Percentiles rank a stretch among this genome's conserved stretches.
Conservation (phyloP, 1,139 yeast genomes). For the Nakaseomyces uthaithaninus region DNA sequence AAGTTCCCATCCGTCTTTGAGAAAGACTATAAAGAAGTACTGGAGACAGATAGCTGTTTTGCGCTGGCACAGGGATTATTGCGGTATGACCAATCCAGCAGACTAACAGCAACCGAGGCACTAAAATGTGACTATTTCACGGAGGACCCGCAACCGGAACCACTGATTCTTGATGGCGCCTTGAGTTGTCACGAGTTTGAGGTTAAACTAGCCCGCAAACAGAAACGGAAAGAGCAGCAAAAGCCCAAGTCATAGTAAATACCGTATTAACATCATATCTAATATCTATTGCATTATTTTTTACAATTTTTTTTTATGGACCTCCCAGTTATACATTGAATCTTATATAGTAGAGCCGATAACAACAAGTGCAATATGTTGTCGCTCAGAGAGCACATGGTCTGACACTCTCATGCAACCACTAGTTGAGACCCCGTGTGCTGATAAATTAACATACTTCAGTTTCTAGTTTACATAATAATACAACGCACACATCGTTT, state of each 20-base stretch:
- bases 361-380: no score
- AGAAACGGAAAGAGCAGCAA: slow-evolving; percentile 44
- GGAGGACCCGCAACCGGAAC: slow-evolving; percentile 58
- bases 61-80: slow-evolving; percentile 59
- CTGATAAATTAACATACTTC: background rate
- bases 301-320: no score
- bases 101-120: slow-evolving; percentile 58
- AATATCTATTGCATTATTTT: no score
- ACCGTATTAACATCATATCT: background rate
- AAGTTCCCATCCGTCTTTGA: slow-evolving; percentile 42
- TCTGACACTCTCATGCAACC: no score
- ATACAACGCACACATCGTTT: no score
- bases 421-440: background rate
- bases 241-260: slow-evolving; percentile 2
- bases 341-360: no score
- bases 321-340: no score
- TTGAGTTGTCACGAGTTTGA: slow-evolving; percentile 97
- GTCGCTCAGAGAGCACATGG: no score
- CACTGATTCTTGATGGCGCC: slow-evolving; percentile 47
- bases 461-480: background rate
- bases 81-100: slow-evolving; percentile 54
- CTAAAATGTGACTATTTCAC: slow-evolving; percentile 60
- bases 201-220: slow-evolving; percentile 54
- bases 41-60: slow-evolving; percentile 49
- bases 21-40: slow-evolving; percentile 37